Evolutionary conservation across 176 grass and related monocot genomes (phyloP).

Genomic region (Otatea glauca): DNA sequence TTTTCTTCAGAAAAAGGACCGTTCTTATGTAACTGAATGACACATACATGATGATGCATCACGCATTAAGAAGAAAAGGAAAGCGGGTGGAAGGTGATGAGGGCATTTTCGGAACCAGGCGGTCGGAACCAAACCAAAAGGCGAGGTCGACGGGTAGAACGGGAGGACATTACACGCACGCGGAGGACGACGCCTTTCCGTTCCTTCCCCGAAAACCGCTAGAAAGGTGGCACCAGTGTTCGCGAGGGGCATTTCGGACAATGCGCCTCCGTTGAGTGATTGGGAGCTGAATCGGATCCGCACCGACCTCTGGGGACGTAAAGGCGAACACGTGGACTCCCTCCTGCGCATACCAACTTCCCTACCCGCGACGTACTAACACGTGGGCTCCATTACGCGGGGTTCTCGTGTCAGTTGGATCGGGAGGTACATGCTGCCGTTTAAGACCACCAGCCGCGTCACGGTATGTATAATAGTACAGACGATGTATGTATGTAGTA

Average conservation of each 20-base stretch:
- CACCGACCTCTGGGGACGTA: constrained; percentile 47
- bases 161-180: neutral
- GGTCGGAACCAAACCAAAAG: neutral
- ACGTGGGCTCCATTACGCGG: fast-evolving
- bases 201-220: neutral
- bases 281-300: constrained; percentile 76
- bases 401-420: neutral
- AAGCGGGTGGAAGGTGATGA: too few species aligned
- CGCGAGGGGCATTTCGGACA: constrained; percentile 29
- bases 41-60: neutral
- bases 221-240: neutral
- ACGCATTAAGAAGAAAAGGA: too few species aligned
- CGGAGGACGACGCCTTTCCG: neutral
- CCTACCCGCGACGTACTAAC: fast-evolving
- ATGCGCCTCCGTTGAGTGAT: neutral
- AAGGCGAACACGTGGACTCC: constrained; percentile 18
- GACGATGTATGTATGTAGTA: too few species aligned
- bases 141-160: neutral
- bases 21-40: neutral
- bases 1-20: too few species aligned
- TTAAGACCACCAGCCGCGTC: constrained; percentile 39
- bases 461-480: too few species aligned
- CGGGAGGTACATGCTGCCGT: neutral
- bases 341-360: neutral
- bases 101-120: neutral